Conservation (phyloP, 1,284 basidiomycete species). For the Tremellales sp. region DNA sequence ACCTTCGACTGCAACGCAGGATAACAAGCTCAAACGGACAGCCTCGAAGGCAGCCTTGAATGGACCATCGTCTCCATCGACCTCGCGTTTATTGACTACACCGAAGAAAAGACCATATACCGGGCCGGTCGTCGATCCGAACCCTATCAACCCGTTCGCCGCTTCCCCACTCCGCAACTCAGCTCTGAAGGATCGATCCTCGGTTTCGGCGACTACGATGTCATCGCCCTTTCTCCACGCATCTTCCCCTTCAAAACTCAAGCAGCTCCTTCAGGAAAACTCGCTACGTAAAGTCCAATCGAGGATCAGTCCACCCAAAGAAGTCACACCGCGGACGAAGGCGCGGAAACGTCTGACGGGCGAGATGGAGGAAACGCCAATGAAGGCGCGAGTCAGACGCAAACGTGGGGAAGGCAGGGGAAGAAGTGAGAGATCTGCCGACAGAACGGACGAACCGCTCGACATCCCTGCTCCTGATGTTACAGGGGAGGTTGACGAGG, state of each 20-base stretch:
- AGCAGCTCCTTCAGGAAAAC: constrained; percentile 37
- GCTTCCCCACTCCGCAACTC: constrained; percentile 17
- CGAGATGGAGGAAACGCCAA: constrained; percentile 44
- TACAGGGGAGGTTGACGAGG: constrained; percentile 8
- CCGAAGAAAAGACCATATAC: constrained; percentile 29
- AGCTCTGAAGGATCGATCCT: neutral
- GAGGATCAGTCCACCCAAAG: constrained; percentile 14
- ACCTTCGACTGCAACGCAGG: neutral
- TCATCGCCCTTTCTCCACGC: constrained; percentile 40
- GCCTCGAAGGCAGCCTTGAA: constrained; percentile 1
- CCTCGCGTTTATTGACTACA: constrained; percentile 17
- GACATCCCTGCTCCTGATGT: neutral
- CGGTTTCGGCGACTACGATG: neutral
- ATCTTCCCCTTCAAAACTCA: constrained; percentile 36
- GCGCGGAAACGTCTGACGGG: constrained; percentile 45
- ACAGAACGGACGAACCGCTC: neutral
- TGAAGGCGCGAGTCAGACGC: constrained; percentile 18
- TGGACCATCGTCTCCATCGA: neutral
- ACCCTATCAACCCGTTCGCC: constrained; percentile 40
- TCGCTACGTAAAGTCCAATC: constrained; percentile 11
- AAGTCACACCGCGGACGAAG: constrained; percentile 42
- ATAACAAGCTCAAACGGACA: neutral
- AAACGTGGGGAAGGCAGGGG: constrained; percentile 9
- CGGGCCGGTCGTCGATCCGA: constrained; percentile 39
- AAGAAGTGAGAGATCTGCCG: neutral